Percentiles rank a stretch among this genome's conserved stretches.
Conservation (phyloP, 1,139 yeast genomes). For the Arxiozyma slooffiae region DNA sequence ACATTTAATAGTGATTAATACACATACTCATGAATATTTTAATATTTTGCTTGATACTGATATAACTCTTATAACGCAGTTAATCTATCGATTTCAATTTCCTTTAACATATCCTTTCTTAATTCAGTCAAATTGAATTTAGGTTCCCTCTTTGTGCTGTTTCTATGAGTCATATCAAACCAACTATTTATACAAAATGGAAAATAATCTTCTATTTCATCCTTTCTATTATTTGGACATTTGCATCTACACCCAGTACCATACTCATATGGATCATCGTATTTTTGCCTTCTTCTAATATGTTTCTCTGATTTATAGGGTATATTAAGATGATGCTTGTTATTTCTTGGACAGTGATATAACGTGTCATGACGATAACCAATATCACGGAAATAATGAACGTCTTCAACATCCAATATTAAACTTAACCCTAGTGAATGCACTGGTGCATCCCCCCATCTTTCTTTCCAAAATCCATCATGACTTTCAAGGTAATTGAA, state of each 20-base stretch:
- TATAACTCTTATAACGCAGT: not conserved
- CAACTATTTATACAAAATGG: conserved; percentile 18
- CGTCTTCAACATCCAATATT: conserved; percentile 52
- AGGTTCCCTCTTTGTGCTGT: conserved; percentile 4
- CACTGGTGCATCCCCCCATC: conserved; percentile 96
- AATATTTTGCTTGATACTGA: not conserved
- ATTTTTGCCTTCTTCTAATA: conserved; percentile 17
- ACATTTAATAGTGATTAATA: not conserved
- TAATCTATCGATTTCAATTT: conserved; percentile 3
- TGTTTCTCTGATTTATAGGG: conserved; percentile 29
- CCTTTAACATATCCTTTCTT: not conserved
- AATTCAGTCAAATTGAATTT: conserved; percentile 2
- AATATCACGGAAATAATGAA: conserved; percentile 84
- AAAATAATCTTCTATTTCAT: conserved; percentile 19
- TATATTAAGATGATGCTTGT: conserved; percentile 15
- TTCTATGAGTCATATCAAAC: conserved; percentile 12
- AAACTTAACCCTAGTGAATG: conserved; percentile 78
- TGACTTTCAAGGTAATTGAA: conserved; percentile 55
- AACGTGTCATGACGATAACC: conserved; percentile 75
- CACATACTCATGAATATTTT: not conserved
- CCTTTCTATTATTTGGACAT: conserved; percentile 45
- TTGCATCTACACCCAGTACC: conserved; percentile 84
- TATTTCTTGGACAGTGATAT: conserved; percentile 74
- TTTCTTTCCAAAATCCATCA: conserved; percentile 76
- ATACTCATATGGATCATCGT: conserved; percentile 27